Conservation (phyloP, 2,329 filamentous ascomycete species). For the Triangularia setosa region DNA sequence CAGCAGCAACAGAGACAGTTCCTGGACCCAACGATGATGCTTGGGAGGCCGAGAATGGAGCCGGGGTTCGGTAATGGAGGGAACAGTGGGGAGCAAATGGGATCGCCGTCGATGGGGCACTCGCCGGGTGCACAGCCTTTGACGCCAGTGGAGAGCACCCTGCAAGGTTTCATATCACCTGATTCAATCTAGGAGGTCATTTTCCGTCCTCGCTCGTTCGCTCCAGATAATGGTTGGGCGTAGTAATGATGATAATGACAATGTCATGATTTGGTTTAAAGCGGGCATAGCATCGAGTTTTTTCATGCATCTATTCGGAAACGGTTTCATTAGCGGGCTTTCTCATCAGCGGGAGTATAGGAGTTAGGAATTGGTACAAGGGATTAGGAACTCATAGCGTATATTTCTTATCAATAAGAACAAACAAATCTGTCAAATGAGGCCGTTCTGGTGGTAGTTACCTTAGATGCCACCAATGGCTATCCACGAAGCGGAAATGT, state of each 20-base stretch:
- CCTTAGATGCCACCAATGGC: too few relatives aligned
- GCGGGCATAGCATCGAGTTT: not conserved
- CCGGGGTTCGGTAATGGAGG: slow-evolving; percentile 2
- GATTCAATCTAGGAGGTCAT: not conserved
- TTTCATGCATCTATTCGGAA: not conserved
- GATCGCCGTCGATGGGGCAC: not conserved
- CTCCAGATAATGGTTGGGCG: not conserved
- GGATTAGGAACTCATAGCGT: not conserved
- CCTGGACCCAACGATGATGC: not conserved
- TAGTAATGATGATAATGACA: not conserved
- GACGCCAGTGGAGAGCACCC: slow-evolving; percentile 18
- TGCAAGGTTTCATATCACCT: slow-evolving; percentile 15
- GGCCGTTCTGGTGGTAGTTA: too few relatives aligned
- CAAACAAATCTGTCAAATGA: not conserved
- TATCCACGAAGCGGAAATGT: too few relatives aligned
- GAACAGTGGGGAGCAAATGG: not conserved
- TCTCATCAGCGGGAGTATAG: not conserved
- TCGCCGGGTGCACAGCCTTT: slow-evolving; percentile 6
- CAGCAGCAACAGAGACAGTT: not conserved
- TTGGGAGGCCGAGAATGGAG: slow-evolving; percentile 10
- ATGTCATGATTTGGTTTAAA: not conserved
- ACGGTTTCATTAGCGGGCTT: not conserved
- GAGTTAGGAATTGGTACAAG: not conserved
- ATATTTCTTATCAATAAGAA: not conserved
- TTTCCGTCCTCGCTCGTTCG: not conserved